These are phyloP conservation scores for Juncus inflexus DNA, from an alignment of 176 grass and related monocot species.

Conservation along the genomic window DNA sequence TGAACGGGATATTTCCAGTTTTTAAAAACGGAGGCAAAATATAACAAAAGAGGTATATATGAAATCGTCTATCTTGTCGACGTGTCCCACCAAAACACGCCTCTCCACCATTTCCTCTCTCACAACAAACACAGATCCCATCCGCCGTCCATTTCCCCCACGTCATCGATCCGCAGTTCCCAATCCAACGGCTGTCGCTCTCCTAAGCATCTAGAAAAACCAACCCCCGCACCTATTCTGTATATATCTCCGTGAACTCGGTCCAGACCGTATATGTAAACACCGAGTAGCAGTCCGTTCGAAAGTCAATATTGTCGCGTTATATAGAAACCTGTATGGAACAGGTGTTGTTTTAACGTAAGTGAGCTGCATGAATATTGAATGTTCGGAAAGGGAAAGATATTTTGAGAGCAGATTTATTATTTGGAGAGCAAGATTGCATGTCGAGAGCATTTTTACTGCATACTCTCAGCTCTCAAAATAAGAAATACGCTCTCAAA, in stretches of 20 bases:
- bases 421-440: too few relatives aligned
- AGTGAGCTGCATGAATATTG: background rate
- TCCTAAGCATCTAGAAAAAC: background rate
- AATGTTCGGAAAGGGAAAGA: too few relatives aligned
- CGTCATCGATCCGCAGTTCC: conserved; percentile 45
- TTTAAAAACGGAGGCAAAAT: background rate
- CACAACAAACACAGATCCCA: conserved; percentile 56
- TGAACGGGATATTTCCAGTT: too few relatives aligned
- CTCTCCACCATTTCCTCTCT: conserved; percentile 36
- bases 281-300: conserved; percentile 26
- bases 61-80: conserved; percentile 16
- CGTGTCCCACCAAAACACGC: conserved; percentile 40
- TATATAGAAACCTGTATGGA: conserved; percentile 41
- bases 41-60: background rate
- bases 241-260: conserved; percentile 25
- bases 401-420: too few relatives aligned
- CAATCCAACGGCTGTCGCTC: conserved; percentile 28
- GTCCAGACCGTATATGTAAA: conserved; percentile 23
- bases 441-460: too few relatives aligned
- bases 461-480: too few relatives aligned
- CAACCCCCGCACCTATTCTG: background rate
- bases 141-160: conserved; percentile 36
- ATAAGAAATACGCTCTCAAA: too few relatives aligned
- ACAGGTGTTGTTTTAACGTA: background rate
- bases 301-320: conserved; percentile 36